Evolutionary conservation across 2,329 filamentous ascomycete genomes (phyloP).

Genomic region (Phyllosticta citriasiana): DNA sequence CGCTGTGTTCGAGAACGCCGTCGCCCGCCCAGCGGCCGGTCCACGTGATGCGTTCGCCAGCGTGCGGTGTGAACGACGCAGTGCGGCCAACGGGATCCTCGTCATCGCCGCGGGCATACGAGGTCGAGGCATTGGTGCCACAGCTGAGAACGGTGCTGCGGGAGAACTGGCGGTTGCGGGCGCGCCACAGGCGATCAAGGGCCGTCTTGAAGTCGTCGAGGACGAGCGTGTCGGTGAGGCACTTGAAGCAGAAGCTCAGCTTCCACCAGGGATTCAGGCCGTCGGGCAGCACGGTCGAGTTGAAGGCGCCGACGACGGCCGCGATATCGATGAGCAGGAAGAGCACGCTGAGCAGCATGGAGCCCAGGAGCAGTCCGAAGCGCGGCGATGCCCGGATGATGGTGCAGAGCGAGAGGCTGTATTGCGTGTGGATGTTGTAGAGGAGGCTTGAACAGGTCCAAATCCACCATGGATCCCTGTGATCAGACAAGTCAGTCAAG

Average conservation of each 20-base stretch:
- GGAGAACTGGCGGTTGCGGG: not conserved
- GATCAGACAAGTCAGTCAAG: not conserved
- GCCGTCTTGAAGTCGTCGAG: slow-evolving; percentile 60
- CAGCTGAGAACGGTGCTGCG: not conserved
- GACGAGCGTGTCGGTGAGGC: slow-evolving; percentile 55
- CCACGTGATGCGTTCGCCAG: not conserved
- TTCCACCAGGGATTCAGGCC: slow-evolving; percentile 61
- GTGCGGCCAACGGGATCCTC: not conserved
- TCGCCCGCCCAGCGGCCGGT: not conserved
- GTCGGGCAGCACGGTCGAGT: slow-evolving; percentile 25
- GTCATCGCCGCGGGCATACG: not conserved
- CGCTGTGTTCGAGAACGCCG: not conserved
- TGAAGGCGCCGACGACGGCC: slow-evolving; percentile 45
- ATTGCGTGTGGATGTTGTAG: slow-evolving; percentile 53
- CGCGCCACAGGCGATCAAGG: slow-evolving; percentile 30
- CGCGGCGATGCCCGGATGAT: slow-evolving; percentile 52
- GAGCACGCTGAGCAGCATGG: slow-evolving; percentile 50
- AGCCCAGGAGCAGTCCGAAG: slow-evolving; percentile 51
- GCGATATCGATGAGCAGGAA: slow-evolving; percentile 54
- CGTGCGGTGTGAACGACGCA: not conserved
- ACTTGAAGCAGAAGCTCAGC: slow-evolving; percentile 56
- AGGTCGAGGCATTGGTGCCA: not conserved
- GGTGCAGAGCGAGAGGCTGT: slow-evolving; percentile 48
- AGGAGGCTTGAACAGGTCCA: slow-evolving; percentile 51
- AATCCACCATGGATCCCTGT: slow-evolving; percentile 58